These are phyloP conservation scores for Gardenia jasminoides DNA, from an alignment of 257 asterid genomes.

Conservation along the genomic window DNA sequence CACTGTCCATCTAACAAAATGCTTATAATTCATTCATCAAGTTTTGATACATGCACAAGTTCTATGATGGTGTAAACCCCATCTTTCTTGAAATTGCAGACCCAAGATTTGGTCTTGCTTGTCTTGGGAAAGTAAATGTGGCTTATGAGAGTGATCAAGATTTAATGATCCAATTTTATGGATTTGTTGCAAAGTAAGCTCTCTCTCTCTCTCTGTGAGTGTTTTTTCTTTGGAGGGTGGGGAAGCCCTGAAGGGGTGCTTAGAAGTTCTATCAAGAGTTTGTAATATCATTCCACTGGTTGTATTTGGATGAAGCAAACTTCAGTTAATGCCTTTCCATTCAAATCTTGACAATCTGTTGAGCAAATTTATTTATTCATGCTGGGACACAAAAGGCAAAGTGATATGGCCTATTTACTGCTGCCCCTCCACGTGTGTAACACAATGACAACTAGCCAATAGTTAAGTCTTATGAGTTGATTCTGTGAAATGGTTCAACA, in stretches of 20 bases:
- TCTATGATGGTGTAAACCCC: constrained; percentile 3
- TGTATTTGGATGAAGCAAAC: neutral
- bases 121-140: constrained; percentile 75
- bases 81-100: constrained; percentile 43
- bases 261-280: neutral
- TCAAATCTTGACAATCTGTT: neutral
- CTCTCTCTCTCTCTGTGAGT: neutral
- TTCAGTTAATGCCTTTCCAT: neutral
- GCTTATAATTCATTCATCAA: neutral
- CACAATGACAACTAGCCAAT: neutral
- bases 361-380: too few species aligned
- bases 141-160: constrained; percentile 72
- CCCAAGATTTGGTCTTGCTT: constrained; percentile 77
- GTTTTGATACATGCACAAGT: neutral
- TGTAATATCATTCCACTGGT: neutral
- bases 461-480: neutral
- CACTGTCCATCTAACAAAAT: neutral
- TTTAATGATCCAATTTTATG: constrained; percentile 73
- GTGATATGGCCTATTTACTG: too few species aligned
- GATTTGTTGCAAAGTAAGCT: constrained; percentile 77
- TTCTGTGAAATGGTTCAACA: neutral
- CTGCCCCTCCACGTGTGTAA: too few species aligned
- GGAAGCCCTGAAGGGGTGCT: neutral
- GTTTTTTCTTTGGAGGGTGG: neutral
- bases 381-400: too few species aligned